These are phyloP conservation scores for Gastrolobium bilobum DNA, from an alignment of 306 rosid species.

Conservation along the genomic window DNA sequence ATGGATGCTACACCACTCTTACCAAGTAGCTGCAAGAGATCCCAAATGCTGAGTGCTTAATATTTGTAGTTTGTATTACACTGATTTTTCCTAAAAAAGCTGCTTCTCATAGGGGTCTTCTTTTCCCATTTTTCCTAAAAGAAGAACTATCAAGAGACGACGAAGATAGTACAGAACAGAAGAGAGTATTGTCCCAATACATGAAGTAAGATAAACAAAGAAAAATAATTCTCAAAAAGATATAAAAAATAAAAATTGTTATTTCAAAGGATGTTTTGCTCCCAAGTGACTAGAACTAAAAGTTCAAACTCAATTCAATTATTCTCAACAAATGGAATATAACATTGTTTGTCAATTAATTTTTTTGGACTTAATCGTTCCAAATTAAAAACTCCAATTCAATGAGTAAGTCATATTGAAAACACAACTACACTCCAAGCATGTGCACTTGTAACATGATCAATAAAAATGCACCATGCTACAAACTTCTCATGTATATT, in stretches of 20 bases:
- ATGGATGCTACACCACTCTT: not conserved
- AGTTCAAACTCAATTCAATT: conserved; percentile 13
- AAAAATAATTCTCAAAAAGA: not conserved
- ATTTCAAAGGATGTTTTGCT: conserved; percentile 12
- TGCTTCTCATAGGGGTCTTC: not conserved
- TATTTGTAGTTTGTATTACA: not conserved
- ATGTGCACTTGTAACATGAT: not conserved
- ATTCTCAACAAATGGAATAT: conserved; percentile 3
- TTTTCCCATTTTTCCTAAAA: conserved; percentile 3
- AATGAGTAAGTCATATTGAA: conserved; percentile 13
- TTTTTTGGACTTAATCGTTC: not conserved
- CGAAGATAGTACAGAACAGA: not conserved
- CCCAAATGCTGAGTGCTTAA: not conserved
- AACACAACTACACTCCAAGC: conserved; percentile 23
- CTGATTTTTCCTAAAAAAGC: not conserved
- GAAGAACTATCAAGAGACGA: conserved; percentile 3
- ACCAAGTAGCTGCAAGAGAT: conserved; percentile 22
- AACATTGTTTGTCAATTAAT: not conserved
- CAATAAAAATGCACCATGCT: conserved; percentile 6
- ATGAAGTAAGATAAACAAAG: not conserved
- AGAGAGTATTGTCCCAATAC: conserved; percentile 1
- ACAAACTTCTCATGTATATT: not conserved
- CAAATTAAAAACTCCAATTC: conserved; percentile 17
- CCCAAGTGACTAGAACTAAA: not conserved
- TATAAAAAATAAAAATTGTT: conserved; percentile 23